Evolutionary conservation across 1,284 basidiomycete species (phyloP), one percentile per base, ranked within the genome.

Genomic region (Paramarasmius palmivorus): DNA sequence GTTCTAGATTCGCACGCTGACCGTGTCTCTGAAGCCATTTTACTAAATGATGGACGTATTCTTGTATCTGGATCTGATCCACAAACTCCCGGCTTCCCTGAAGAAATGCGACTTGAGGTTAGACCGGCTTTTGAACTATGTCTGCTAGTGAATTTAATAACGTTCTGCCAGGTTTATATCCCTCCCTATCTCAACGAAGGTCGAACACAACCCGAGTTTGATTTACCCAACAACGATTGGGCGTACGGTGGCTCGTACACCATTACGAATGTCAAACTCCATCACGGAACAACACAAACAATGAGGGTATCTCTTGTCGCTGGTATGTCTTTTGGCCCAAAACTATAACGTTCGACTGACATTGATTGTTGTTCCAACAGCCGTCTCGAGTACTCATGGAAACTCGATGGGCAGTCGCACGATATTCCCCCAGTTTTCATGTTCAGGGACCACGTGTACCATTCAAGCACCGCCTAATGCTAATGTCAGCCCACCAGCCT

Each of bases 1-100:
- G n/a, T n/a, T n/a, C n/a, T n/a, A n/a, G n/a, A n/a, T n/a, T n/a
- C n/a, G n/a, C n/a, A n/a, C n/a, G n/a, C n/a, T n/a, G n/a, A n/a
- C n/a, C n/a, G n/a, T n/a, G n/a, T n/a, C n/a, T n/a, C n/a, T n/a
- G n/a, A n/a, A 64, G 83, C 85, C 52, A 77, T 74, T 19, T 76
- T 90, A 5, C 76, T 89, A 29, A 80, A 81, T 3, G 81, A 84
- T 53, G 85, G 83, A 3, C 76, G 79, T 1, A 74, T 88, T 7
- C 67, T 85, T 38, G 72, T 92, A 40, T 87, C 88, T 2, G 91
- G 91, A 0, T 85, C 84, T 14, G 90, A 91, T 62, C 86, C 87
- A 1, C 71, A 84, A 64, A 82, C 78, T 7, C 58, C 76, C 60
- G 68, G 74, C 54, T 84, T 82, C 60, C 82, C 78, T 0, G 84